Evolutionary conservation across 1,139 yeast genomes (phyloP).

Genomic region (Suhomyces atakaporum): DNA sequence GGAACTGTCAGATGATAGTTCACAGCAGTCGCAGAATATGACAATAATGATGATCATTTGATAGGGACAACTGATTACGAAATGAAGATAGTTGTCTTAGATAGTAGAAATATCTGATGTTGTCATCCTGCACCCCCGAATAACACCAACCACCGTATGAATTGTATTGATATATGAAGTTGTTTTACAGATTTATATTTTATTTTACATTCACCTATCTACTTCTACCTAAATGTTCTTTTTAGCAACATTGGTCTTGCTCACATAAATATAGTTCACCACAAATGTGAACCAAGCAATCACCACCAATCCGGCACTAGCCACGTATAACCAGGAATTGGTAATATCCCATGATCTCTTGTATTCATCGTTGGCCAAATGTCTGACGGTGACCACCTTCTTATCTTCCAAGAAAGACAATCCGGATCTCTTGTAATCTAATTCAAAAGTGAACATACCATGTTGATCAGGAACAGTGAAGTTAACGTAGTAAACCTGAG

Average conservation of each 20-base stretch:
- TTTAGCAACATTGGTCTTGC: slow-evolving; percentile 32
- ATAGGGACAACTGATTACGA: slow-evolving; percentile 45
- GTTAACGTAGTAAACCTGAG: slow-evolving; percentile 36
- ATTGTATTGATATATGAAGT: too few relatives aligned
- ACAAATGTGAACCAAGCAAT: slow-evolving; percentile 77
- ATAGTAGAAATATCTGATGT: slow-evolving; percentile 25
- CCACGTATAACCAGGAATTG: slow-evolving; percentile 88
- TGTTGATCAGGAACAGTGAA: slow-evolving; percentile 92
- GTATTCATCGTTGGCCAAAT: slow-evolving; percentile 94
- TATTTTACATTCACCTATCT: not conserved
- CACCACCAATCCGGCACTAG: slow-evolving; percentile 69
- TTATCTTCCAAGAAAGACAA: slow-evolving; percentile 65
- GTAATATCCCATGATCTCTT: slow-evolving; percentile 91
- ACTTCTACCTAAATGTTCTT: slow-evolving; percentile 28
- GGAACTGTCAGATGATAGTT: slow-evolving; percentile 10
- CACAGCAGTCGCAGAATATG: slow-evolving; percentile 2
- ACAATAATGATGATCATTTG: slow-evolving; percentile 27
- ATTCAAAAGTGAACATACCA: slow-evolving; percentile 88
- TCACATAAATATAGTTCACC: slow-evolving; percentile 58
- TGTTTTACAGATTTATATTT: too few relatives aligned
- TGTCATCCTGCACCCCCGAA: not conserved
- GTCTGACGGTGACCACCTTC: slow-evolving; percentile 81
- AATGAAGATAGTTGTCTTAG: slow-evolving; percentile 26
- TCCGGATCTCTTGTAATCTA: slow-evolving; percentile 83
- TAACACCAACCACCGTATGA: not conserved